Conservation (phyloP, 306 rosid genomes). For the Elaeagnus macrophylla region DNA sequence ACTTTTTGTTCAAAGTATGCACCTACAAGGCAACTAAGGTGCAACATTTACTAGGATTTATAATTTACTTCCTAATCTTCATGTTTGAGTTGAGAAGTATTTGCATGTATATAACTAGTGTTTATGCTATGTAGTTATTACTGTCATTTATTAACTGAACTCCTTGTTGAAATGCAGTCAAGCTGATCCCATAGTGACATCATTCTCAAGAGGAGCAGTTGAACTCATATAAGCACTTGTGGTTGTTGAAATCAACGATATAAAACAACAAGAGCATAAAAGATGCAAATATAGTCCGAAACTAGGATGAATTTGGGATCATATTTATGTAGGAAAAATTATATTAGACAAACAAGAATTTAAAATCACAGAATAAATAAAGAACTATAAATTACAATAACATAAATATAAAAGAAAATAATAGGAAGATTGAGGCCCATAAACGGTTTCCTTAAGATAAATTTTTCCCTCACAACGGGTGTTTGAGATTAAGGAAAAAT, state of each 20-base stretch:
- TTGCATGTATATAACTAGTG: neutral
- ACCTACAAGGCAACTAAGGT: conserved; percentile 96
- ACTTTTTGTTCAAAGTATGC: conserved; percentile 58
- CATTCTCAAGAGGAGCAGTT: conserved; percentile 97
- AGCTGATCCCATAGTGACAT: conserved; percentile 97
- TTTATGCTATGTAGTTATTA: conserved; percentile 2
- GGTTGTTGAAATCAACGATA: conserved; percentile 94
- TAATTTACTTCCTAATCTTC: conserved; percentile 1
- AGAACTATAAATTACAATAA: too few species aligned
- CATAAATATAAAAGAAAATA: too few species aligned
- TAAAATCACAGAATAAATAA: too few species aligned
- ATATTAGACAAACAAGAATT: too few species aligned
- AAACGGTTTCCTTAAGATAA: too few species aligned
- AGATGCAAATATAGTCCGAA: conserved; percentile 95
- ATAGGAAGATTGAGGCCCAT: too few species aligned
- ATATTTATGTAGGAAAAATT: too few species aligned
- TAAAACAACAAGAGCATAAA: conserved; percentile 86
- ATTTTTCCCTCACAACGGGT: too few species aligned
- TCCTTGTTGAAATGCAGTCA: conserved; percentile 54
- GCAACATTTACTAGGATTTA: conserved; percentile 19
- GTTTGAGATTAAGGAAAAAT: too few species aligned
- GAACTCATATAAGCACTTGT: conserved; percentile 89
- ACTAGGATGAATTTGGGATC: conserved; percentile 50
- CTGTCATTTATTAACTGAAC: conserved; percentile 10
- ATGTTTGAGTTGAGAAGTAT: neutral